Evolutionary conservation across 2,329 filamentous ascomycete genomes (phyloP).

Genomic region (Scedosporium dehoogii): DNA sequence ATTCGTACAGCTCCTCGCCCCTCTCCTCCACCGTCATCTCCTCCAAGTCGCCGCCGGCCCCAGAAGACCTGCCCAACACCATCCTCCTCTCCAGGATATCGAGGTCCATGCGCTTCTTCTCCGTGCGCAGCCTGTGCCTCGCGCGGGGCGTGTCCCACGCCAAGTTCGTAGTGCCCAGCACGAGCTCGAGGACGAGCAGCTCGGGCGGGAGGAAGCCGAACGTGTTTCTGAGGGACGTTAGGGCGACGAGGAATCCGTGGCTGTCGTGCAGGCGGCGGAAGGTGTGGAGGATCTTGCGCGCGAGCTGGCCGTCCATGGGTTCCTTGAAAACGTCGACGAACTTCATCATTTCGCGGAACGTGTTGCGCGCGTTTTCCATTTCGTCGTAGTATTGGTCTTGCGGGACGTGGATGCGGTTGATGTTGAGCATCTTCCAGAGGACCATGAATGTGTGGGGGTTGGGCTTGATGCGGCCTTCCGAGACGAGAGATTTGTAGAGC

Average conservation of each 20-base stretch:
- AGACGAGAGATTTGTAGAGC: slow-evolving; percentile 45
- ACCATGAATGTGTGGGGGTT: slow-evolving; percentile 60
- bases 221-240: slow-evolving; percentile 30
- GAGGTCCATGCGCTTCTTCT: slow-evolving; percentile 31
- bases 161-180: slow-evolving; percentile 33
- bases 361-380: slow-evolving; percentile 23
- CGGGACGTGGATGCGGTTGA: slow-evolving; percentile 35
- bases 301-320: slow-evolving; percentile 33
- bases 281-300: slow-evolving; percentile 38
- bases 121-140: slow-evolving; percentile 29
- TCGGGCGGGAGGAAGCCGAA: slow-evolving; percentile 36
- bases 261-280: slow-evolving; percentile 36
- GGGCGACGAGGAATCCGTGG: slow-evolving; percentile 34
- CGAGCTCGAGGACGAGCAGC: slow-evolving; percentile 35
- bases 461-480: slow-evolving; percentile 39
- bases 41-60: slow-evolving; percentile 19
- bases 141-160: slow-evolving; percentile 29
- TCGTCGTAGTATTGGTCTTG: slow-evolving; percentile 20
- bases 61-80: background rate
- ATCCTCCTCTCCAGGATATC: slow-evolving; percentile 19
- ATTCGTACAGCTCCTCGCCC: slow-evolving; percentile 30
- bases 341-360: slow-evolving; percentile 40
- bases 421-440: slow-evolving; percentile 50
- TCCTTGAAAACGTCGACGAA: slow-evolving; percentile 32
- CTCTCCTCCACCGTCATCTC: slow-evolving; percentile 25